A percentile compares a stretch with the other conserved stretches of the same genome.
These are phyloP conservation scores for Cryptosporidium ubiquitum DNA, from an alignment of 169 alveolate species.

Conservation along the genomic window DNA sequence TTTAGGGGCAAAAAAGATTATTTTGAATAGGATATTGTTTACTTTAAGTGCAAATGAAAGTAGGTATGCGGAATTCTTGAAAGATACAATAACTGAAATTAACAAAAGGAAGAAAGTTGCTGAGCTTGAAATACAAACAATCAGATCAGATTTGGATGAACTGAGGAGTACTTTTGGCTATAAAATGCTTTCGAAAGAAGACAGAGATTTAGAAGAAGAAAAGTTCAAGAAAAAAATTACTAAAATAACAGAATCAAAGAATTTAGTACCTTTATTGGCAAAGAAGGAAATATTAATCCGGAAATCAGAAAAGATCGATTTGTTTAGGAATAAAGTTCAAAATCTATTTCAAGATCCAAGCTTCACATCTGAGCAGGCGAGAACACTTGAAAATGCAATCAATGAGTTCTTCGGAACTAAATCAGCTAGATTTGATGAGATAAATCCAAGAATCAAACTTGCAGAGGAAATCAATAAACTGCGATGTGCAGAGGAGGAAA, in stretches of 20 bases:
- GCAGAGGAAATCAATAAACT: conserved; percentile 8
- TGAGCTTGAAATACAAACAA: conserved; percentile 2
- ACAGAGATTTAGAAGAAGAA: conserved; percentile 14
- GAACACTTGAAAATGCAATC: conserved; percentile 4
- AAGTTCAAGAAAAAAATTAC: background rate
- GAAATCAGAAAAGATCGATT: conserved; percentile 24
- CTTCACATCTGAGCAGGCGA: conserved; percentile 40
- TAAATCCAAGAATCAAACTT: conserved; percentile 20
- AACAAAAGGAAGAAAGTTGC: background rate
- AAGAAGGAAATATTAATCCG: conserved; percentile 8
- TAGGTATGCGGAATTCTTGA: conserved; percentile 16
- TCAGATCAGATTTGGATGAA: conserved; percentile 9
- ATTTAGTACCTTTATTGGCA: conserved; percentile 5
- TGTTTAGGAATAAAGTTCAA: conserved; percentile 1
- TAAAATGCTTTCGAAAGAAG: conserved; percentile 31
- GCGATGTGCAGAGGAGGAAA: background rate
- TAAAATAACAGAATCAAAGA: conserved; percentile 22
- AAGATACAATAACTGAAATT: background rate
- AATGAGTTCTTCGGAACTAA: conserved; percentile 31
- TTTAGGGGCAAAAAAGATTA: background rate
- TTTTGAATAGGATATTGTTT: conserved; percentile 14
- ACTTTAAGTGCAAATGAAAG: conserved; percentile 28
- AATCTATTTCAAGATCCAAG: conserved; percentile 42
- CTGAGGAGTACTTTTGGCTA: conserved; percentile 8
- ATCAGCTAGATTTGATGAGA: conserved; percentile 16